Conservation (phyloP, 306 rosid species). For the Vigna hirtella region DNA sequence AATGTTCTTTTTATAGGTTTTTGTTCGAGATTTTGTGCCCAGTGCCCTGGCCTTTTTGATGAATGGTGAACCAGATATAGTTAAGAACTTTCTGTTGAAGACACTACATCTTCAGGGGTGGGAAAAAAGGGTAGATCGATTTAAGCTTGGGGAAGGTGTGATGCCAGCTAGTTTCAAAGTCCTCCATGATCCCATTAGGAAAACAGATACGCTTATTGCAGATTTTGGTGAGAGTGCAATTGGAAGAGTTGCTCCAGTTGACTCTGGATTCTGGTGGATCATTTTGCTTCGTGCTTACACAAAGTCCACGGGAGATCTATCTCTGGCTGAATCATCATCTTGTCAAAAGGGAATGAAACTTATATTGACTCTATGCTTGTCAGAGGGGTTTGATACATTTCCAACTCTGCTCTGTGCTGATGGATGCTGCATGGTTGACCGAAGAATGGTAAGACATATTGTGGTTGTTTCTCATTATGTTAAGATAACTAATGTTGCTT, state of each 20-base stretch:
- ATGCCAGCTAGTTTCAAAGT: conserved; percentile 98
- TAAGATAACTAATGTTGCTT: conserved; percentile 19
- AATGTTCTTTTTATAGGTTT: conserved; percentile 59
- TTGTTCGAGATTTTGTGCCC: conserved; percentile 93
- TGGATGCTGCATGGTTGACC: conserved; percentile 90
- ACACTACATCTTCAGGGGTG: conserved; percentile 89
- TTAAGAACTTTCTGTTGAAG: conserved; percentile 82
- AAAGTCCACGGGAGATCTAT: conserved; percentile 84
- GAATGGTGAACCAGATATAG: conserved; percentile 96
- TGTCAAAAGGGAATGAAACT: conserved; percentile 96
- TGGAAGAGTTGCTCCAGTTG: conserved; percentile 97
- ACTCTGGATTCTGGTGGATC: conserved; percentile 98
- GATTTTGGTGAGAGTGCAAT: conserved; percentile 97
- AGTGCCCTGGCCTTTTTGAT: conserved; percentile 91
- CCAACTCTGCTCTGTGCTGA: conserved; percentile 96
- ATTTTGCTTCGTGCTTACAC: conserved; percentile 91
- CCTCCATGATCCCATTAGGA: conserved; percentile 78
- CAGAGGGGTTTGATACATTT: conserved; percentile 93
- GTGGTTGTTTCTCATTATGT: conserved; percentile 27
- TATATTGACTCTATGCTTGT: conserved; percentile 81
- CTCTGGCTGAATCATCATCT: conserved; percentile 73
- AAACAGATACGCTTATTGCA: conserved; percentile 79
- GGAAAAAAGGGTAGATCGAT: conserved; percentile 89
- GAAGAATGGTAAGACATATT: conserved; percentile 79
- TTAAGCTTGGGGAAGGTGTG: conserved; percentile 94